Percentiles rank a stretch among this genome's conserved stretches.
phyloP scores from a whole-genome alignment of 495 filamentous ascomycete genomes.

The Filosporella fistucella region DNA sequence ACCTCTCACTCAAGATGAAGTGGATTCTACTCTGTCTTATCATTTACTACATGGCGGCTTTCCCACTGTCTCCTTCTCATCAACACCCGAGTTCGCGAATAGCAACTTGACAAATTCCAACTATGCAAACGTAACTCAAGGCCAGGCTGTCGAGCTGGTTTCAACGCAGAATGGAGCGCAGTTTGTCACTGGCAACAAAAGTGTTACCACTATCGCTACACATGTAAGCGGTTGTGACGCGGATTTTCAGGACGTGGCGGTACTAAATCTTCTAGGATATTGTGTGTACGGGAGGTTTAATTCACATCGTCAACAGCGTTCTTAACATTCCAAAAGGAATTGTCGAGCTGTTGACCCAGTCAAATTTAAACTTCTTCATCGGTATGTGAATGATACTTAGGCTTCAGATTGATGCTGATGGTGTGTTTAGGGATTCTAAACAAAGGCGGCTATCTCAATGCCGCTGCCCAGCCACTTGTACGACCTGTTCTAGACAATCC shows the following conservation, averaged over 20 bases:
- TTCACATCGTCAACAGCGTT: conserved; percentile 3
- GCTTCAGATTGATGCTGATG: too few species aligned
- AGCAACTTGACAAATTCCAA: background rate
- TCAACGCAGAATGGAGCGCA: background rate
- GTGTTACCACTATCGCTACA: background rate
- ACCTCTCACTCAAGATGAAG: background rate
- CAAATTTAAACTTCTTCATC: conserved; percentile 4
- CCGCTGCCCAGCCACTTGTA: background rate
- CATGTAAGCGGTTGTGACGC: too few species aligned
- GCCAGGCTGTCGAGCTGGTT: conserved; percentile 2
- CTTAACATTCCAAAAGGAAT: background rate
- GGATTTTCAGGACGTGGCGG: too few species aligned
- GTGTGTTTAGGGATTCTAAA: conserved; percentile 8
- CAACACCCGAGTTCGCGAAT: background rate
- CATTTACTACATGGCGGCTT: conserved; percentile 3
- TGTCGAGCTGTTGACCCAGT: background rate
- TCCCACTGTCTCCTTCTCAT: conserved; percentile 1
- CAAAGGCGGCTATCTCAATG: conserved; percentile 1
- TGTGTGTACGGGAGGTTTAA: conserved; percentile 1
- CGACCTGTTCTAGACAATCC: background rate
- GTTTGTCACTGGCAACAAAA: conserved; percentile 1
- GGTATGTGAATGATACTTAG: too few species aligned
- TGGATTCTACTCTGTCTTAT: conserved; percentile 1
- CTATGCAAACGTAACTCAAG: conserved; percentile 6
- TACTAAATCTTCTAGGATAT: conserved; percentile 1